Conservation (phyloP, 441 rosid genomes). For the Populus hybrid region DNA sequence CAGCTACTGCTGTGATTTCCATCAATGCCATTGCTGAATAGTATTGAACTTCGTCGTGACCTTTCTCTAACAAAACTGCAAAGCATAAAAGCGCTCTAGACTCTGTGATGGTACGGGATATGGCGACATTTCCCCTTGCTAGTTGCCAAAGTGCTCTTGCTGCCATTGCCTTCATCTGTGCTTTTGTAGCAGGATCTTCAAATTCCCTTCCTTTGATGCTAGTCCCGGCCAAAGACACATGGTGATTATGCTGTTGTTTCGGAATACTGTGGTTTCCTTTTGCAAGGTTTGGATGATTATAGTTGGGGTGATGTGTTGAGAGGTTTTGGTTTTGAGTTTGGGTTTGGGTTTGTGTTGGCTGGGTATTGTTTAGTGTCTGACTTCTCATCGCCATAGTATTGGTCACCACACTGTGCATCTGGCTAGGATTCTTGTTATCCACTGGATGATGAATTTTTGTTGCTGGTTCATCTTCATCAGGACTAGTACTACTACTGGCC, state of each 20-base stretch:
- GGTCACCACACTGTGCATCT: constrained; percentile 59
- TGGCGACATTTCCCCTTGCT: constrained; percentile 56
- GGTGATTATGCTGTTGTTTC: constrained; percentile 34
- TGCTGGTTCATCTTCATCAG: constrained; percentile 17
- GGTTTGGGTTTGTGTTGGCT: constrained; percentile 2
- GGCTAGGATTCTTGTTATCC: constrained; percentile 38
- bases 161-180: constrained; percentile 87
- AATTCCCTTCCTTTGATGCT: constrained; percentile 67
- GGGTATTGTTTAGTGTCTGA: constrained; percentile 26
- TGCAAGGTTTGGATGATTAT: constrained; percentile 19
- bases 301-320: constrained; percentile 17
- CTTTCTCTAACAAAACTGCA: constrained; percentile 68
- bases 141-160: constrained; percentile 88
- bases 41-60: constrained; percentile 56
- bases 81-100: constrained; percentile 87
- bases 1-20: constrained; percentile 90
- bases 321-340: constrained; percentile 6
- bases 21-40: constrained; percentile 90
- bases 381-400: constrained; percentile 54
- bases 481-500: constrained; percentile 37
- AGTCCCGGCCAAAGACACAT: constrained; percentile 42
- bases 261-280: neutral
- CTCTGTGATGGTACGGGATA: constrained; percentile 82
- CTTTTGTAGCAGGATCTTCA: constrained; percentile 77
- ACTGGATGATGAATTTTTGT: constrained; percentile 36